Base-by-base conservation (phyloP, 2,329 filamentous ascomycete species). In the Coniochaeta sp. region DNA sequence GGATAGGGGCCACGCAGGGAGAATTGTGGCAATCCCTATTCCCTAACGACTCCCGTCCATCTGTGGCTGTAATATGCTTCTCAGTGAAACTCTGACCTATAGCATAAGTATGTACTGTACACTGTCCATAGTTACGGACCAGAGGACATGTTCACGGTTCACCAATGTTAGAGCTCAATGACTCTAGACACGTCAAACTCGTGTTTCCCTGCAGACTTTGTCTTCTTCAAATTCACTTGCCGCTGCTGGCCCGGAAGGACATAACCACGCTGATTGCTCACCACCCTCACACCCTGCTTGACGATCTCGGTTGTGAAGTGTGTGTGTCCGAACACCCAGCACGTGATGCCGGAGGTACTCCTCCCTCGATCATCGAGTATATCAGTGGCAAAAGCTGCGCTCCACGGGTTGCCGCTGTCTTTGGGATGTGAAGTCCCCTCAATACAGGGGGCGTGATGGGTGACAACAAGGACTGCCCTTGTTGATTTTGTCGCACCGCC, bases 391-490 rank as follows among this genome's bases (percentile, higher is more conserved):
- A 85, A 87, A 0, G 78, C 82, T 8, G 74, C 74, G 2, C 70
- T 74, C 74, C 77, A 80, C 0, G 77, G 75, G 24, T 74, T 81
- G 17, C 73, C 68, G 2, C 72, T 65, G 57, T 87, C 72, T 62
- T 79, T 74, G 0, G 82, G 82, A 1, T 73, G 73, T 0, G 82
- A 80, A 1, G 80, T 79, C 7, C 74, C 75, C 52, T 75, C 62
- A 0, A 81, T 63, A n/a, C 73, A 79, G 1, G 84, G 83, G 2
- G 83, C 81, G 65, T 87, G 83, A 58, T 86, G 82, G 0, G 82
- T 86, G 0, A 80, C 75, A 0, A 87, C 75, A 0, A 87, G 62
- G 4, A 85, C 59, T 44, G 56, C 64, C 55, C 68, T 60, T 22
- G 54, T 60, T 19, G 57, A 57, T 14, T 19, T 24, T 44, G 40